Evolutionary conservation across 1,139 yeast species (phyloP).

Genomic region (Suhomyces kunorum): DNA sequence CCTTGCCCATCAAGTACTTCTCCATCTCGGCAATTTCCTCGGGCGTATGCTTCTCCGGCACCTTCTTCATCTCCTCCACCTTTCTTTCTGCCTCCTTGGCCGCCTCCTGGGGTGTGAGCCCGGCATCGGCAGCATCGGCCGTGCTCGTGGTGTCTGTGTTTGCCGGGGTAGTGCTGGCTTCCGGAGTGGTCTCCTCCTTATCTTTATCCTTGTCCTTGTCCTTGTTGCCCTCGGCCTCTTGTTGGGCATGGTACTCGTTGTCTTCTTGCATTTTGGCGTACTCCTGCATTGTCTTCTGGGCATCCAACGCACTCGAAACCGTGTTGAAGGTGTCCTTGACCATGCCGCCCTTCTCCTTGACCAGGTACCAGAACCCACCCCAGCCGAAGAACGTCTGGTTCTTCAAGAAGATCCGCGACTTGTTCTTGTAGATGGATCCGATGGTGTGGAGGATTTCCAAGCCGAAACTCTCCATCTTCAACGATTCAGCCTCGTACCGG

Average conservation of each 20-base stretch:
- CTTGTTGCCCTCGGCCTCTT: conserved; percentile 36
- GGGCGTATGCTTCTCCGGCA: conserved; percentile 61
- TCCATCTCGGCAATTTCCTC: conserved; percentile 88
- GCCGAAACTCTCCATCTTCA: conserved; percentile 94
- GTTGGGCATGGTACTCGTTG: conserved; percentile 49
- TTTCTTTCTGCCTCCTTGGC: conserved; percentile 15
- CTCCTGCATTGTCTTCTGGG: conserved; percentile 85
- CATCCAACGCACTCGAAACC: conserved; percentile 83
- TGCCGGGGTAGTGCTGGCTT: background rate
- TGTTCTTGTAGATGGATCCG: conserved; percentile 74
- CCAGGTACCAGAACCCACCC: conserved; percentile 80
- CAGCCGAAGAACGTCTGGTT: conserved; percentile 71
- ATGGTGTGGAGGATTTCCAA: conserved; percentile 84
- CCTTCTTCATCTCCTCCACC: conserved; percentile 14
- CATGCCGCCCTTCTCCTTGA: conserved; percentile 85
- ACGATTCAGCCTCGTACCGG: conserved; percentile 78
- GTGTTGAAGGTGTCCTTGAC: conserved; percentile 85
- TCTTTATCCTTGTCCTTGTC: conserved; percentile 40
- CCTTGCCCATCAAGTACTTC: conserved; percentile 83
- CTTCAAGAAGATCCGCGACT: conserved; percentile 58
- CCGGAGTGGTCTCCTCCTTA: conserved; percentile 29
- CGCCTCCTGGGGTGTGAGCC: conserved; percentile 13
- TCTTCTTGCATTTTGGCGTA: conserved; percentile 68
- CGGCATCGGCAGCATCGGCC: conserved; percentile 1
- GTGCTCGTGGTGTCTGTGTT: background rate